These are phyloP conservation scores for Globisporangium emineosum DNA, from an alignment of 352 stramenopile species.

Conservation along the genomic window DNA sequence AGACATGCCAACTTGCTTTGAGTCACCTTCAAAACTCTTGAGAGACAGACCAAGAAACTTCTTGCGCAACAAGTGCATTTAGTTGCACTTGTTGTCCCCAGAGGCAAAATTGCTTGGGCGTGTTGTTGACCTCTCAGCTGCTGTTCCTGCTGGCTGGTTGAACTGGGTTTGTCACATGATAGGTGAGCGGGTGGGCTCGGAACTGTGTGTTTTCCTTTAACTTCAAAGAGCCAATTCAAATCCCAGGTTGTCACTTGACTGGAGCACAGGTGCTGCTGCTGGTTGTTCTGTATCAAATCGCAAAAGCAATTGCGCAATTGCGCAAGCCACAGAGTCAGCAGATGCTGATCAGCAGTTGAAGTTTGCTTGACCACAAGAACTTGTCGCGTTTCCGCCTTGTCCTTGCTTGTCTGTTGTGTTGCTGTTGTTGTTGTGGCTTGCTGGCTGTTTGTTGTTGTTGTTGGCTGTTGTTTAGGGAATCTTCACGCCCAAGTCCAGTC, in stretches of 20 bases:
- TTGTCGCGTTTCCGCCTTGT: constrained; percentile 1
- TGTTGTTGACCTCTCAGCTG: neutral
- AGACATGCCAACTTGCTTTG: too few species aligned
- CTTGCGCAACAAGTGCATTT: too few species aligned
- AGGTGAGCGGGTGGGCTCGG: neutral
- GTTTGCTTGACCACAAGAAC: constrained; percentile 5
- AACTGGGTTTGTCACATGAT: constrained; percentile 7
- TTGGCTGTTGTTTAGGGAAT: neutral
- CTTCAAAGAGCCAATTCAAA: constrained; percentile 6
- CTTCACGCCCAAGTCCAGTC: neutral
- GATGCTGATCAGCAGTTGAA: neutral
- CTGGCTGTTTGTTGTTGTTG: neutral
- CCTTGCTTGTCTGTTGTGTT: neutral
- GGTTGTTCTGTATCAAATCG: neutral
- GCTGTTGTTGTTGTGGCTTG: neutral
- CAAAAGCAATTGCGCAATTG: neutral
- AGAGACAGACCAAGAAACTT: too few species aligned
- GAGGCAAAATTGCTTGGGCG: neutral
- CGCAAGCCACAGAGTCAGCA: neutral
- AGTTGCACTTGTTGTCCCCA: too few species aligned
- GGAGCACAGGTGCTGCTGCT: too few species aligned
- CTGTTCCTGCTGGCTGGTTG: neutral
- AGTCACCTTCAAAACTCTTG: too few species aligned
- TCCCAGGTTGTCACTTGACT: neutral
- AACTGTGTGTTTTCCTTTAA: constrained; percentile 1